Evolutionary conservation across 2,329 filamentous ascomycete genomes (phyloP), one percentile per base, ranked within the genome.

Genomic region (Alternaria viburni): DNA sequence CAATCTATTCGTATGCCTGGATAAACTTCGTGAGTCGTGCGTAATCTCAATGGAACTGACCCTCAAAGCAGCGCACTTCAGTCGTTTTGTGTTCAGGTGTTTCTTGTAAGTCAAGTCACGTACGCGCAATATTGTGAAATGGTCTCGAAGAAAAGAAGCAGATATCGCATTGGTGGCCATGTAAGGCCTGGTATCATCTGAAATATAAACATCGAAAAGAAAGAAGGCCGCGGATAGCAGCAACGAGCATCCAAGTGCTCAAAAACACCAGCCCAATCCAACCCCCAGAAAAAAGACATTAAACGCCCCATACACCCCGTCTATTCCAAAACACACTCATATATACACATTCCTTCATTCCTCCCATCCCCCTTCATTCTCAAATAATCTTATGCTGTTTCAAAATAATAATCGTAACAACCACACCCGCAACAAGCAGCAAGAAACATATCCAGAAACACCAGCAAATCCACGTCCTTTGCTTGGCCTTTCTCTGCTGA

Each of bases 401-500:
- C 61, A 84, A 59, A 76, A 84, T 83, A 62, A 86, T 75, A 1
- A 86, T 72, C 0, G 83, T 74, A 2, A 83, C 78, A 11, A 86
- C 81, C 2, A 83, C 74, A 1, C 78, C 83, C 0, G 80, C 81
- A 0, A 85, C 76, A 10, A 87, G 57, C 3, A 81, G 76, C n/a
- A 83, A 68, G 54, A 85, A 77, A n/a, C 69, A 67, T 3, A 82
- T 61, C 83, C 83, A 85, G 70, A 85, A 85, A 13, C 69, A 64
- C 77, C 80, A 84, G 69, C 83, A 85, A 55, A 87, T 80, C 55
- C 81, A 81, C 21, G 82, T 82, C 10, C 83, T 80, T 50, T 81
- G 82, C 5, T 75, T 71, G 58, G 79, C 79, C 69, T 88, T 88
- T 52, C 75, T 75, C 15, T 80, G 78, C 76, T 88, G 82, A 7